Evolutionary conservation across 192 early-diverging fungal species (phyloP).

Genomic region (Mortierella hygrophila): DNA sequence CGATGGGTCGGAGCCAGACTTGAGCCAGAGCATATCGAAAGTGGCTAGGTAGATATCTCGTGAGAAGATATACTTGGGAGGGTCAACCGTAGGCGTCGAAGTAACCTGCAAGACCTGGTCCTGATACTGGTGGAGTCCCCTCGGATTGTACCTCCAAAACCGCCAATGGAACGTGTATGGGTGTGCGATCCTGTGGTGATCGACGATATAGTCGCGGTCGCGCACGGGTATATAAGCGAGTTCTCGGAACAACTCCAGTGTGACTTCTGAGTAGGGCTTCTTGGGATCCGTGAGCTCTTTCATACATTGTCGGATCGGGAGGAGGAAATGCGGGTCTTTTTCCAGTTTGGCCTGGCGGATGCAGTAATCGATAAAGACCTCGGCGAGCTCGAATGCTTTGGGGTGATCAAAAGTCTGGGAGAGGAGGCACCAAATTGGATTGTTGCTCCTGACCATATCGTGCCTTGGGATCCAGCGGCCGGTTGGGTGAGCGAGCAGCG

Average conservation of each 20-base stretch:
- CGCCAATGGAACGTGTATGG: neutral
- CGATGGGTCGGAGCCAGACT: neutral
- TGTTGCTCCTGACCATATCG: neutral
- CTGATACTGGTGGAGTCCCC: neutral
- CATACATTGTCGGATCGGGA: constrained; percentile 1
- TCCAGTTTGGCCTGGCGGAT: constrained; percentile 15
- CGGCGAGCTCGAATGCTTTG: constrained; percentile 3
- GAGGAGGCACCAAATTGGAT: constrained; percentile 6
- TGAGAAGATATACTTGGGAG: neutral
- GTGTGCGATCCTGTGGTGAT: constrained; percentile 5
- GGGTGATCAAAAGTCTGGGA: constrained; percentile 6
- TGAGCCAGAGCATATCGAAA: constrained; percentile 9
- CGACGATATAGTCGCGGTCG: constrained; percentile 1
- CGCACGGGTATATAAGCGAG: constrained; percentile 6
- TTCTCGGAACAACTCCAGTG: neutral
- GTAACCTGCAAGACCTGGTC: neutral
- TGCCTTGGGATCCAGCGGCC: constrained; percentile 26
- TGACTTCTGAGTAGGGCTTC: neutral
- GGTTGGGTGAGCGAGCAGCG: neutral
- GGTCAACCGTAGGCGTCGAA: neutral
- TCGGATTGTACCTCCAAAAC: neutral
- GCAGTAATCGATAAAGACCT: constrained; percentile 27
- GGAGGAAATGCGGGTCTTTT: constrained; percentile 13
- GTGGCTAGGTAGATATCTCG: constrained; percentile 8
- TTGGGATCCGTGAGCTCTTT: constrained; percentile 1